phyloP scores from a whole-genome alignment of 108 stramenopile genomes.

The Nannochloropsis salina region DNA sequence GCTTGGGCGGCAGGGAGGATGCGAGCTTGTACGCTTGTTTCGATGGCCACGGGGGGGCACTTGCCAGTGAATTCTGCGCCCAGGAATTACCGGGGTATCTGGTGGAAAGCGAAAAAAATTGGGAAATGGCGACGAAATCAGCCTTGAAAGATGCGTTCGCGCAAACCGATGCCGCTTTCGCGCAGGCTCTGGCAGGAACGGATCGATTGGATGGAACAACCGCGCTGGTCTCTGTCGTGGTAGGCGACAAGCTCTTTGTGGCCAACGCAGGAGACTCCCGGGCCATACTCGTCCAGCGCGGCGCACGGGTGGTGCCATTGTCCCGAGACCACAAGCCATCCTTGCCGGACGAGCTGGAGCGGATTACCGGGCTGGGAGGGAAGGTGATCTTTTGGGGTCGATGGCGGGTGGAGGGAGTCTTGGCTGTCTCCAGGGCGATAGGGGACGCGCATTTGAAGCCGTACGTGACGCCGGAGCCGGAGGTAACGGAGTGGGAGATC shows the following conservation, averaged over 20 bases:
- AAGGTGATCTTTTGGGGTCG: conserved; percentile 41
- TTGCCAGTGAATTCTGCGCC: neutral
- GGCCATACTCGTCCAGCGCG: conserved; percentile 37
- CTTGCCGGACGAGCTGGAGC: conserved; percentile 40
- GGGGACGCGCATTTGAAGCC: conserved; percentile 44
- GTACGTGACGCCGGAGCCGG: conserved; percentile 24
- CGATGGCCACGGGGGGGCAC: conserved; percentile 41
- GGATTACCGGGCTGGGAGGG: conserved; percentile 45
- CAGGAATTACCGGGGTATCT: neutral
- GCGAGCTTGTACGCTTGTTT: conserved; percentile 26
- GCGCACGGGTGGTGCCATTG: conserved; percentile 25
- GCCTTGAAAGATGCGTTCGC: neutral
- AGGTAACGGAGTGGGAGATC: conserved; percentile 4
- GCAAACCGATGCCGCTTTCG: neutral
- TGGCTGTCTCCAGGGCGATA: conserved; percentile 53
- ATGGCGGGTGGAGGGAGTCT: conserved; percentile 52
- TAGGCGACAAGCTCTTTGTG: conserved; percentile 19
- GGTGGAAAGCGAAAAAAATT: neutral
- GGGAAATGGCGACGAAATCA: neutral
- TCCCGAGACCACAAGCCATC: conserved; percentile 54
- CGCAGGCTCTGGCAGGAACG: neutral
- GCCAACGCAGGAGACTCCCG: conserved; percentile 55
- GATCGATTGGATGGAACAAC: conserved; percentile 49
- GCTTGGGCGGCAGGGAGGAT: neutral
- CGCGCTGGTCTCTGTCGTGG: conserved; percentile 38